These are phyloP conservation scores for Pezicula neosporulosa DNA, from an alignment of 2,329 filamentous ascomycete genomes.

Conservation along the genomic window DNA sequence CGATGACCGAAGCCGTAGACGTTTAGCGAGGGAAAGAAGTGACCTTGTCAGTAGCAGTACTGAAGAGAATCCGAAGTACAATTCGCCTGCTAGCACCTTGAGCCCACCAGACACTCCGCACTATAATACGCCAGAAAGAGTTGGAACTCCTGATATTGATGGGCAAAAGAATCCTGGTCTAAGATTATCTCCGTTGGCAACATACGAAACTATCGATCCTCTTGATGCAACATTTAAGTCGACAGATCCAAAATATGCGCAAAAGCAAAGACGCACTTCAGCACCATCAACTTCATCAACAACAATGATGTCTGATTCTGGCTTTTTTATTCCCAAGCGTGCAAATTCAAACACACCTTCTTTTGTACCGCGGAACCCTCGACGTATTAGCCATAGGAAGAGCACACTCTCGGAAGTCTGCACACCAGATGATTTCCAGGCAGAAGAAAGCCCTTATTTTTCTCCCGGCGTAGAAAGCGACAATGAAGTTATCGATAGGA, in stretches of 20 bases:
- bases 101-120: slow-evolving; percentile 2
- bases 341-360: slow-evolving; percentile 3
- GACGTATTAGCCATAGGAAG: slow-evolving; percentile 11
- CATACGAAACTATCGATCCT: too few species aligned
- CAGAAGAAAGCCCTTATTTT: background rate
- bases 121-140: slow-evolving; percentile 6
- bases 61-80: slow-evolving; percentile 12
- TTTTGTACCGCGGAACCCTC: slow-evolving; percentile 8
- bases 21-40: slow-evolving; percentile 22
- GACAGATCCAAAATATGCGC: too few species aligned
- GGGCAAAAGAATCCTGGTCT: too few species aligned
- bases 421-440: slow-evolving; percentile 16
- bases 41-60: slow-evolving; percentile 23
- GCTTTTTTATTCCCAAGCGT: background rate
- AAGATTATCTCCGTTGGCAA: too few species aligned
- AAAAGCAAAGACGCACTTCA: too few species aligned
- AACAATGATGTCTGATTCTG: background rate
- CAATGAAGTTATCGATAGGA: slow-evolving; percentile 6
- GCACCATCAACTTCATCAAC: too few species aligned
- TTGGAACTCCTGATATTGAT: background rate
- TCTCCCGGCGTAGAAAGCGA: background rate
- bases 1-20: slow-evolving; percentile 19
- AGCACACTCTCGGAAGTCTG: slow-evolving; percentile 25
- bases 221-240: too few species aligned
- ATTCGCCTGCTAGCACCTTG: slow-evolving; percentile 15